phyloP scores from a whole-genome alignment of 345 rosid genomes.

The Lepidium africanum region DNA sequence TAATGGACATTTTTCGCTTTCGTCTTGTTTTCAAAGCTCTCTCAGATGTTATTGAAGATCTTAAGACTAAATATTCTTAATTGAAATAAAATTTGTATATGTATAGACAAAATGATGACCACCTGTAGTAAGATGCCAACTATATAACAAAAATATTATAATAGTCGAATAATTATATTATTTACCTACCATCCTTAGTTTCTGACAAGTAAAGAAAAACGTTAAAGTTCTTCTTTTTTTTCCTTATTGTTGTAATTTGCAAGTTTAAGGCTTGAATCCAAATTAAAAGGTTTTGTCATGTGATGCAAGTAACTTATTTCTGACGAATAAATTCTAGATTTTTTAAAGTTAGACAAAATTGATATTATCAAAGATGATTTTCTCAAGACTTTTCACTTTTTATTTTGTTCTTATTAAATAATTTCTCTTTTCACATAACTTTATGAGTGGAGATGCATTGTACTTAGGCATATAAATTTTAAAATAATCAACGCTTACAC shows the following conservation, averaged over 20 bases:
- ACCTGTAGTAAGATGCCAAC: slow-evolving; percentile 5
- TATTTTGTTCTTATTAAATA: neutral
- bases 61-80: neutral
- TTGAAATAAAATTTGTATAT: neutral
- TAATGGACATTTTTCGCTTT: slow-evolving; percentile 17
- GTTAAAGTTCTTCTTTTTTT: too few relatives aligned
- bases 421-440: neutral
- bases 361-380: neutral
- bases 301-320: too few relatives aligned
- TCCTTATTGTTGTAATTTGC: too few relatives aligned
- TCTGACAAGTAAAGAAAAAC: too few relatives aligned
- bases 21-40: slow-evolving; percentile 11
- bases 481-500: neutral
- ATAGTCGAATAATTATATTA: neutral
- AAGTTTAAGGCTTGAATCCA: too few relatives aligned
- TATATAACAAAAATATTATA: neutral
- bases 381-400: neutral
- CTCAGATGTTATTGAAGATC: slow-evolving; percentile 2
- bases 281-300: too few relatives aligned
- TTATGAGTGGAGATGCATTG: slow-evolving; percentile 14
- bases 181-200: neutral
- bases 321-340: too few relatives aligned
- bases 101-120: slow-evolving; percentile 6
- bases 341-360: neutral
- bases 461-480: neutral